Conservation (phyloP, 2,329 filamentous ascomycete genomes). For the Xylariomycetidae sp. region DNA sequence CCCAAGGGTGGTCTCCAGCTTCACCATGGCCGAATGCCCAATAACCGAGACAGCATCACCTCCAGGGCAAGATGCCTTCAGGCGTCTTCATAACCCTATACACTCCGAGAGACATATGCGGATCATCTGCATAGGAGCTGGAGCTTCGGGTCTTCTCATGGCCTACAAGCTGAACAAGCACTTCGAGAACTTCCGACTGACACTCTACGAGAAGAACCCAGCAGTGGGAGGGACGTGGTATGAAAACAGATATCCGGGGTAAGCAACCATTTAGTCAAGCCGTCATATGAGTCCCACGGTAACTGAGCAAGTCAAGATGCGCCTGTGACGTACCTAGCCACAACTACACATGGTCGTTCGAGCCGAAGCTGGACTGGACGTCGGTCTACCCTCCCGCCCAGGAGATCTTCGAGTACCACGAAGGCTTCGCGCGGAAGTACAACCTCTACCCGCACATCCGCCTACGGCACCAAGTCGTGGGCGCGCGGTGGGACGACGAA, state of each 20-base stretch:
- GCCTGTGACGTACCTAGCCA: conserved; percentile 46
- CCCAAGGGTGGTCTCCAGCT: conserved; percentile 1
- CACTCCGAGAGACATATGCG: conserved; percentile 6
- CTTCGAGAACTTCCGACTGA: conserved; percentile 7
- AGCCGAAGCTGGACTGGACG: conserved; percentile 37
- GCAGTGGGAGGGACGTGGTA: conserved; percentile 45
- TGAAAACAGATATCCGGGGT: conserved; percentile 42
- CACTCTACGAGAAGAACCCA: conserved; percentile 42
- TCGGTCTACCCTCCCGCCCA: conserved; percentile 34
- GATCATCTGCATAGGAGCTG: conserved; percentile 8
- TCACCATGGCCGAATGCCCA: conserved; percentile 7
- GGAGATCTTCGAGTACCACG: conserved; percentile 10
- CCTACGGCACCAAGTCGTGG: conserved; percentile 5
- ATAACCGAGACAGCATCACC: background rate
- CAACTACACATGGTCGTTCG: conserved; percentile 45
- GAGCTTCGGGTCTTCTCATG: conserved; percentile 7
- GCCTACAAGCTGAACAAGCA: conserved; percentile 11
- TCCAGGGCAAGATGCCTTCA: conserved; percentile 4
- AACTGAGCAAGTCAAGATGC: conserved; percentile 22
- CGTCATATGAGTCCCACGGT: background rate
- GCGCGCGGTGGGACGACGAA: conserved; percentile 14
- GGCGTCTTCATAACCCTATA: conserved; percentile 6
- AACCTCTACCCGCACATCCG: conserved; percentile 7
- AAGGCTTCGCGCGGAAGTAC: conserved; percentile 7
- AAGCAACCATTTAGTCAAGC: conserved; percentile 5